Base-by-base conservation (phyloP, 2,329 filamentous ascomycete species). In the Sclerotinia borealis region DNA sequence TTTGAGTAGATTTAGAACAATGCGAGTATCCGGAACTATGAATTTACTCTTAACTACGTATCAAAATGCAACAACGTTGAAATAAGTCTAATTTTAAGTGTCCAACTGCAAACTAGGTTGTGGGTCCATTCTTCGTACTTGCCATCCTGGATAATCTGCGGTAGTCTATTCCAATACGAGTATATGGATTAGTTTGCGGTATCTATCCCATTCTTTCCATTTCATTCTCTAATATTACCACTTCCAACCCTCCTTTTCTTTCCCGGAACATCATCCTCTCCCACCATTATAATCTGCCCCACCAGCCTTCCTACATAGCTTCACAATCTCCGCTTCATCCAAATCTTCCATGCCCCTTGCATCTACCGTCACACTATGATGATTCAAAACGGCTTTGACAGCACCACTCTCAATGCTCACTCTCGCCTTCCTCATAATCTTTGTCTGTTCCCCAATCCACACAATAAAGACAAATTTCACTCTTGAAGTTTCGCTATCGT, bases 241-340 rank as follows among this genome's bases (percentile, higher is more conserved):
- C 36, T 59, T 47, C 47, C 25, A 43, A 50, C 63, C 36, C 37
- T 17, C 19, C 27, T 17, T 39, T 56, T 31, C 37, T 13, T 45
- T 8, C 9, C 9, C 10, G 6, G 29, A 1, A 10, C 25, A 31
- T 58, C 19, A 73, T 11, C 72, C 85, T 67, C 85, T 76, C 13
- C 83, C 86, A 9, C 86, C 85, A 71, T 89, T 87, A 80, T 89
- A 90, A 75, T 90, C 87, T 19, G 87, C 87, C 37, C 87, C 87
- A 62, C 87, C 87, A 4, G 83, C 86, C 77, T 84, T 87, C 74
- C 87, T 78, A 76, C 89, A 75, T 71, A 82, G 77, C 65, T 80
- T 74, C 19, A 89, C 84, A 59, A 90, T 81, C 25, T 87, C 85
- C 66, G 78, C 77, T 76, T 86, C 84, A 22, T 83, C 81, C 62